Evolutionary conservation across 1,284 basidiomycete genomes (phyloP).

Genomic region (Moniliella sp.): DNA sequence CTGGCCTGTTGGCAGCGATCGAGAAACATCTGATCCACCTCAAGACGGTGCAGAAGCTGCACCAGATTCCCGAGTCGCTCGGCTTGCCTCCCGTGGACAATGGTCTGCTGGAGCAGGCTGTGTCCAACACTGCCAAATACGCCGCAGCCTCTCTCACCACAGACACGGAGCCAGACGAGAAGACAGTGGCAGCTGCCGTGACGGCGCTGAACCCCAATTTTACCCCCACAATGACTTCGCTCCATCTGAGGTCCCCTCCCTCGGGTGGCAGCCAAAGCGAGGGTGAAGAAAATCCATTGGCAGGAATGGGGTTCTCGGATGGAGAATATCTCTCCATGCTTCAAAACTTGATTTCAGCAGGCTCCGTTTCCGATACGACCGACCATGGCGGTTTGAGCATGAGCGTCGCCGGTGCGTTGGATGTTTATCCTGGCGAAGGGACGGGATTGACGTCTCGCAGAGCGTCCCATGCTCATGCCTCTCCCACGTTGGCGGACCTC

Average conservation of each 20-base stretch:
- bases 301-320: constrained; percentile 24
- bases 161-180: not conserved
- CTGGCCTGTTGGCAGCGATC: constrained; percentile 69
- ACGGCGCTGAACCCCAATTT: not conserved
- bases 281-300: constrained; percentile 14
- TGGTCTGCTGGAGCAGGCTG: constrained; percentile 4
- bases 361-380: constrained; percentile 12
- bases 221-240: not conserved
- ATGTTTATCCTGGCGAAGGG: not conserved
- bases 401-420: not conserved
- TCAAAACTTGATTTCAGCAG: constrained; percentile 21
- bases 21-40: constrained; percentile 89
- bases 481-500: no score
- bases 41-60: constrained; percentile 51
- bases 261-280: not conserved
- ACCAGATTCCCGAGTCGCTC: constrained; percentile 8
- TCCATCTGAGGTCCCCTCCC: not conserved
- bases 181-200: constrained; percentile 1
- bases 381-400: constrained; percentile 1
- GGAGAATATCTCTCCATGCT: constrained; percentile 27
- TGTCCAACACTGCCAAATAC: constrained; percentile 3
- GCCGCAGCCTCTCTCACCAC: not conserved
- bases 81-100: constrained; percentile 6
- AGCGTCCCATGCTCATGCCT: not conserved
- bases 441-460: not conserved